Base-by-base conservation (phyloP, 2,329 filamentous ascomycete species). In the Colletotrichum sp. region DNA sequence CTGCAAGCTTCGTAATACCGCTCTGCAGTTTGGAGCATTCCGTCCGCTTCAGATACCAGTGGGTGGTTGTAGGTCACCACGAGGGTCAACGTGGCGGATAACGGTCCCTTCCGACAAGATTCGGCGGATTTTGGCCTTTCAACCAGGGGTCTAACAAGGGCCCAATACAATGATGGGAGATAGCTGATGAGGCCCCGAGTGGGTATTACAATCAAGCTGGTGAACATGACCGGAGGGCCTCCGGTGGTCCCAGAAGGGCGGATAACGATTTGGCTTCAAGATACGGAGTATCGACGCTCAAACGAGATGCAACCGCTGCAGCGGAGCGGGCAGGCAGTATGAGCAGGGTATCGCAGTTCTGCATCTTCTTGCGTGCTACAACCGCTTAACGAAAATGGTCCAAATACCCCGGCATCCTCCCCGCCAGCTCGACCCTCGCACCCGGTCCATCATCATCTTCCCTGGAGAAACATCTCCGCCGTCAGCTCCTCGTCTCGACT, bases 381-480 rank as follows among this genome's bases (percentile, higher is more conserved):
- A 72, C 27, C 6, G 32, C 52, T 44, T 15, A 44, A 67, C 61
- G 69, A 68, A 68, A 60, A 15, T 44, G 25, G 32, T 9, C 32
- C 22, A 52, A 27, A 15, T 32, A 27, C 57, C 68, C 48, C 36
- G 16, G 25, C 16, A 32, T 34, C 11, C 25, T 22, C 67, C 34
- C 57, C 34, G 44, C 36, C 39, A 75, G 66, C 48, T 65, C 59
- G 44, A 34, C 22, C 60, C 68, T 57, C 13, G 19, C 12, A 52
- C 44, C 55, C 32, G 36, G 57, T 36, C 22, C 57, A n/a, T 52
- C 44, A 48, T n/a, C 44, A 22, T 22, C 44, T 22, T 44, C 7
- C 60, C 52, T 66, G 67, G 68, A 71, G 72, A 66, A 61, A 71
- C 11, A 25, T 60, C 68, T 71, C 60, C 67, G 67, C 60, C 22